Base-by-base conservation (phyloP, 768 basidiomycete genomes). In the Ramaria sp. region DNA sequence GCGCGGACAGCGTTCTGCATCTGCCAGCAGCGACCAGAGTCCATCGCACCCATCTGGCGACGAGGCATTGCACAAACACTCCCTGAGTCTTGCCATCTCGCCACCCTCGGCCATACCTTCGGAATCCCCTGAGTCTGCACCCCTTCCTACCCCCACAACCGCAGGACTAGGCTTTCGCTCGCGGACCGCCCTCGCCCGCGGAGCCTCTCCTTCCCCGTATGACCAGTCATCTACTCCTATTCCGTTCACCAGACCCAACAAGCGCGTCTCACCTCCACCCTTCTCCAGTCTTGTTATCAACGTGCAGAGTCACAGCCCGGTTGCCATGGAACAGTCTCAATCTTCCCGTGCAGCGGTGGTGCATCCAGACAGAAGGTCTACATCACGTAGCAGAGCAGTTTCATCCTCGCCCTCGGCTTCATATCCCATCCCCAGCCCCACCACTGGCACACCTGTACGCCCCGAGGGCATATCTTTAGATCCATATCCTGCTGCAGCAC, bases 241-340 rank as follows among this genome's bases (percentile, higher is more conserved):
- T 38, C 55, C 42, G 9, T 37, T 49, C 47, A 34, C 55, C 34
- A 57, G 37, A 57, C 22, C n/a, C 17, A 17, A 17, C 4, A 56
- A 49, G 54, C 46, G 47, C 7, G 37, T 47, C n/a, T 57, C 55
- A 3, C 55, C 55, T 34, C 47, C 55, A n/a, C 45, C 55, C n/a
- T 57, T 37, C 27, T 34, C 55, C n/a, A 57, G 47, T 17, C 48
- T 57, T 9, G 11, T 57, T 17, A 38, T 57, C 13, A 15, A 39
- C 51, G 51, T 52, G 30, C 17, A 27, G 9, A 38, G 17, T 22
- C 20, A 27, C 33, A 7, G 11, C n/a, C 24, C 48, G 22, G 4
- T 43, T 19, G 42, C 3, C 1, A 7, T 5, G 13, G 42, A 22
- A 43, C 17, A 22, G 7, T 43, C 42, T 43, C n/a, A 9, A 37